Evolutionary conservation across 345 rosid species (phyloP).

Genomic region (Citropsis articulata): DNA sequence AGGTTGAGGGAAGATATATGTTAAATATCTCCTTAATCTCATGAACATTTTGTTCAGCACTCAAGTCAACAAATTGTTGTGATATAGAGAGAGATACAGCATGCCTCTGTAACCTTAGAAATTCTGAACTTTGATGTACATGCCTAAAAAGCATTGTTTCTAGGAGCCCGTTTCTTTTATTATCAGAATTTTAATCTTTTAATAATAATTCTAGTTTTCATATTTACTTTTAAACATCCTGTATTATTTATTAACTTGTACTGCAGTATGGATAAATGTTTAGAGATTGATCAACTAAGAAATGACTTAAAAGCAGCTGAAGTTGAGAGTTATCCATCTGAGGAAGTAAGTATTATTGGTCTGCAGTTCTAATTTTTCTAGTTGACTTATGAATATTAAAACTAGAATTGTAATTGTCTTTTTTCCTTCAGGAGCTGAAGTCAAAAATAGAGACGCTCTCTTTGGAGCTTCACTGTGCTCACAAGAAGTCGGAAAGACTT

Average conservation of each 20-base stretch:
- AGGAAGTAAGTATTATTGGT: conserved; percentile 45
- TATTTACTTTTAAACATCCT: not conserved
- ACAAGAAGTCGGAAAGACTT: conserved; percentile 29
- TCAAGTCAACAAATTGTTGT: not conserved
- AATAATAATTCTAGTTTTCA: not conserved
- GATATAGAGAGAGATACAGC: not conserved
- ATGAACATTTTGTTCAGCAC: not conserved
- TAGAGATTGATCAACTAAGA: conserved; percentile 54
- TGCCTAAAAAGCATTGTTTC: not conserved
- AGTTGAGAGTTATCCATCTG: conserved; percentile 34
- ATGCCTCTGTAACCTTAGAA: not conserved
- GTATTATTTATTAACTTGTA: conserved; percentile 1
- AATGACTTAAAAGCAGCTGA: conserved; percentile 36
- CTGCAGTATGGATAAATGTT: conserved; percentile 50
- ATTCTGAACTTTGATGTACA: not conserved
- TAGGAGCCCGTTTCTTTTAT: too few relatives aligned
- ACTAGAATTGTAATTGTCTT: not conserved
- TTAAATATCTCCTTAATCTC: not conserved
- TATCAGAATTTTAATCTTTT: not conserved
- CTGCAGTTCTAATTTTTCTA: conserved; percentile 3
- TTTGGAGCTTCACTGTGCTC: conserved; percentile 39
- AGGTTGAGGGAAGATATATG: not conserved
- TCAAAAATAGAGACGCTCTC: conserved; percentile 37
- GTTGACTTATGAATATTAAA: not conserved
- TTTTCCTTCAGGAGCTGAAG: conserved; percentile 31